Conservation (phyloP, 345 rosid genomes). For the Psidium guajava region DNA sequence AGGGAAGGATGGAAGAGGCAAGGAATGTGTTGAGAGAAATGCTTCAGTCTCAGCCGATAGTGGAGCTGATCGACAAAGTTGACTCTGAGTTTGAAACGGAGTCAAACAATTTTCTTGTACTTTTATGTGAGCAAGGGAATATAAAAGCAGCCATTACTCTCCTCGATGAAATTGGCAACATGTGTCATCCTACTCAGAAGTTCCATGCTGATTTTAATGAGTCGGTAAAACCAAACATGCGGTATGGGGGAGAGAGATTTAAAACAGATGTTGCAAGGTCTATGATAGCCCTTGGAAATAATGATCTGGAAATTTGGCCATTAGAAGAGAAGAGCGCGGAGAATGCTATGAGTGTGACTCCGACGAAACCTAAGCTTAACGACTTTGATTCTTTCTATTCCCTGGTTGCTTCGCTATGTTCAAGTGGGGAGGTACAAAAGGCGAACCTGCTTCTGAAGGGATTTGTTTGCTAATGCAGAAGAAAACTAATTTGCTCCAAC, state of each 20-base stretch:
- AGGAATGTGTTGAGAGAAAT: conserved; percentile 70
- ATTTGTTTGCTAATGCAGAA: neutral
- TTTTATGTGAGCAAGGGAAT: conserved; percentile 68
- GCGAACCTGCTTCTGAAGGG: conserved; percentile 27
- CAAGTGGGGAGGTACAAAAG: conserved; percentile 47
- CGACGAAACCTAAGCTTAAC: conserved; percentile 1
- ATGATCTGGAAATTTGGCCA: conserved; percentile 2
- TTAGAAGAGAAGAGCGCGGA: conserved; percentile 5
- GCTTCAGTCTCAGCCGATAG: conserved; percentile 52
- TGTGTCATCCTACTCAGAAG: conserved; percentile 38
- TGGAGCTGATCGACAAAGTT: conserved; percentile 43
- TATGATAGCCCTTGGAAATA: neutral
- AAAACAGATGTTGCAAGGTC: neutral
- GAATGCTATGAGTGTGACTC: neutral
- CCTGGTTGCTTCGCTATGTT: conserved; percentile 47
- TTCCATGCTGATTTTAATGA: conserved; percentile 11
- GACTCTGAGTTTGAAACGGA: conserved; percentile 45
- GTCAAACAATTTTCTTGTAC: conserved; percentile 29
- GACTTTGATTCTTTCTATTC: conserved; percentile 47
- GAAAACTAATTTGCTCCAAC: neutral
- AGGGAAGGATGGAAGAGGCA: conserved; percentile 95
- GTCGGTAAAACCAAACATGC: conserved; percentile 3
- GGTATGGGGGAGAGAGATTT: conserved; percentile 5
- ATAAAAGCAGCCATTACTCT: conserved; percentile 44
- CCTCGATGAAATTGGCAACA: conserved; percentile 45